phyloP scores from a whole-genome alignment of 805 yeast genomes.

The Candida germanica region DNA sequence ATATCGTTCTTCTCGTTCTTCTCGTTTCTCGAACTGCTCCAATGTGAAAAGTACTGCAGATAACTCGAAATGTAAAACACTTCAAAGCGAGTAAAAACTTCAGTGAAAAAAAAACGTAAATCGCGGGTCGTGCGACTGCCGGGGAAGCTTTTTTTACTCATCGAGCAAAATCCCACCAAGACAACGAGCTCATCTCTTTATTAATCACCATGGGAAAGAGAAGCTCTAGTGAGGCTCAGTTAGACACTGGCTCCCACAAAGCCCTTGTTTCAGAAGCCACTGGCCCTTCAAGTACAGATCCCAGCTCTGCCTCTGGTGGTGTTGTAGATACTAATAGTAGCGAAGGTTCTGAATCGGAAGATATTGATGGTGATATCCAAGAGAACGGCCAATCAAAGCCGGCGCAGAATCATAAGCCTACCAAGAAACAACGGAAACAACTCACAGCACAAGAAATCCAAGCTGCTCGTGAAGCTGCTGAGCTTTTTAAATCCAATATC shows the following conservation, averaged over 20 bases:
- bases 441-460: slow-evolving; percentile 81
- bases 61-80: no score
- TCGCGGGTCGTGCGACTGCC: slow-evolving; percentile 5
- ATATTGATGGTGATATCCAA: no score
- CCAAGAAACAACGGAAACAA: slow-evolving; percentile 36
- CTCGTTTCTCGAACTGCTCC: no score
- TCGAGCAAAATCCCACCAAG: slow-evolving; percentile 3
- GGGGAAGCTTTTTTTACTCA: slow-evolving; percentile 7
- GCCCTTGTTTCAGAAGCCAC: slow-evolving; percentile 1
- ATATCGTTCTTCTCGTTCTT: no score
- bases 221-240: slow-evolving; percentile 5
- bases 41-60: no score
- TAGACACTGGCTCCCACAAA: no score
- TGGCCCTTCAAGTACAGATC: background rate
- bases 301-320: background rate
- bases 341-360: background rate
- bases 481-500: slow-evolving; percentile 88
- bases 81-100: no score
- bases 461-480: slow-evolving; percentile 90
- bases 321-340: slow-evolving; percentile 8
- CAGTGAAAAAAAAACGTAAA: no score
- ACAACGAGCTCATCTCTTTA: background rate
- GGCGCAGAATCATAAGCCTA: no score
- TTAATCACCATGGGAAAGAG: slow-evolving; percentile 11
- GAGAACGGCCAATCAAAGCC: no score